Evolutionary conservation across 305 asterid species (phyloP).

Genomic region (Coffea humblotiana): DNA sequence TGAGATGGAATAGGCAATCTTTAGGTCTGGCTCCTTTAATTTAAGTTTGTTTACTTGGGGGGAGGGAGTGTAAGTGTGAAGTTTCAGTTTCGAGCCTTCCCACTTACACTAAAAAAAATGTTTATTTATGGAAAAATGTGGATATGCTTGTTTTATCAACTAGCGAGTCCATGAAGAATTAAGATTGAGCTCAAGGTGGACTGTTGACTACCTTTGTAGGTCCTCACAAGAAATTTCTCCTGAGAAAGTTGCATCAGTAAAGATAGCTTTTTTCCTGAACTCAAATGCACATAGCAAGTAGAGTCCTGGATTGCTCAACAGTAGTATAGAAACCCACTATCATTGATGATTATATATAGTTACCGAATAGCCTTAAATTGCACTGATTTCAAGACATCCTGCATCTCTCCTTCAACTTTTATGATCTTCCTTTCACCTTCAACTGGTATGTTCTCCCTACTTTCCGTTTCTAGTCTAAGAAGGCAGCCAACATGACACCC

Average conservation of each 20-base stretch:
- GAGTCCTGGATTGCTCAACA: neutral
- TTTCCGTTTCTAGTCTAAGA: neutral
- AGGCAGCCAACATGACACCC: neutral
- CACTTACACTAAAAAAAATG: too few relatives aligned
- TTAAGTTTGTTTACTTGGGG: neutral
- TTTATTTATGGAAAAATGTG: neutral
- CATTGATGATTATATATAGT: neutral
- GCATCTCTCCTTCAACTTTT: neutral
- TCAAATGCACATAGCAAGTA: neutral
- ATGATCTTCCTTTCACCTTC: too few relatives aligned
- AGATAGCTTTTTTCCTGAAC: neutral
- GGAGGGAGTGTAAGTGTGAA: too few relatives aligned
- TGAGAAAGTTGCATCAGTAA: neutral
- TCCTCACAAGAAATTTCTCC: neutral
- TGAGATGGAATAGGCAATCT: neutral
- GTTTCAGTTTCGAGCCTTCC: too few relatives aligned
- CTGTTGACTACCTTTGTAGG: neutral
- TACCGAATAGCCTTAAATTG: neutral
- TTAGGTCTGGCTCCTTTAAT: neutral
- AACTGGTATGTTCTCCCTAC: neutral
- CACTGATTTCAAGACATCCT: neutral
- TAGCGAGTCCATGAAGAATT: neutral
- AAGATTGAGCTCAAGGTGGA: neutral
- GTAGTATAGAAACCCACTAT: neutral
- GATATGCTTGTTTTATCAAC: neutral